These are phyloP conservation scores for Forsythia viridissima DNA, from an alignment of 257 asterid species.

Conservation along the genomic window DNA sequence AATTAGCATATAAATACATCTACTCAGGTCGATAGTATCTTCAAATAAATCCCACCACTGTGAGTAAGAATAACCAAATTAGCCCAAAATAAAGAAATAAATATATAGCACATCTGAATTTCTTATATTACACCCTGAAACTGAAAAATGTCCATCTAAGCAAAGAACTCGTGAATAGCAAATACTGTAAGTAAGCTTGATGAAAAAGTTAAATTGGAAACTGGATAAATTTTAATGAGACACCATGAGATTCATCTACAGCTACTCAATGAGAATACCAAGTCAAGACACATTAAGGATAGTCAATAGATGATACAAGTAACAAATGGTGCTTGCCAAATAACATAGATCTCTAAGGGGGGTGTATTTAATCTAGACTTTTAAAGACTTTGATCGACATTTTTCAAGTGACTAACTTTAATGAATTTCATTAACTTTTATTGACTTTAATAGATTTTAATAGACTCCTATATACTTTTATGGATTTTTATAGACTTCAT, in stretches of 20 bases:
- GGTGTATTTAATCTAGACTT: too few species aligned
- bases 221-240: neutral
- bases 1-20: conserved; percentile 4
- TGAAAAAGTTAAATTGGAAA: neutral
- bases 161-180: neutral
- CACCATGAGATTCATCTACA: neutral
- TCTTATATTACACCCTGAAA: neutral
- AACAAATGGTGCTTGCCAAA: neutral
- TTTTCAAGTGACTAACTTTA: too few species aligned
- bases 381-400: too few species aligned
- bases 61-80: neutral
- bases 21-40: neutral
- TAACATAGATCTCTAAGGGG: neutral
- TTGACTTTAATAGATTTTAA: too few species aligned
- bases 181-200: neutral
- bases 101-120: neutral
- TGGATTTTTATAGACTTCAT: too few species aligned
- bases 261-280: neutral
- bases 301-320: neutral
- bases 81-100: neutral
- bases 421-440: too few species aligned
- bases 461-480: too few species aligned
- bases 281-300: neutral
- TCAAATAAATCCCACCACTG: neutral
- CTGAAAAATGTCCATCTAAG: neutral